Evolutionary conservation across 2,329 filamentous ascomycete genomes (phyloP).

Genomic region (Trichoderma sp.): DNA sequence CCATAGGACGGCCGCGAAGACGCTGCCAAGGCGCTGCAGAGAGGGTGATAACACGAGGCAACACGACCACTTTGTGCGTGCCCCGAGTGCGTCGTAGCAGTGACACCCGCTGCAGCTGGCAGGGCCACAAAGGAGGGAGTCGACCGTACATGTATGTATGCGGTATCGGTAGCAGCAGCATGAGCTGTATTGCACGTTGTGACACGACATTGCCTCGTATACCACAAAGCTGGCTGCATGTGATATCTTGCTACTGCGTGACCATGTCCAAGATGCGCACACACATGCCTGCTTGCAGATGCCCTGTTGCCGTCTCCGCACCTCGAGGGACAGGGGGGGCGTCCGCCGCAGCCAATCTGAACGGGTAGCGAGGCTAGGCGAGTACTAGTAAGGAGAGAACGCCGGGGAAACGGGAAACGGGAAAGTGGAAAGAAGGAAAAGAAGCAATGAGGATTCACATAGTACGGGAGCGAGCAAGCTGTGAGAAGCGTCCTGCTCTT

Average conservation of each 20-base stretch:
- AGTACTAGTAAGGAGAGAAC: constrained; percentile 13
- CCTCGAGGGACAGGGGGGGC: not conserved
- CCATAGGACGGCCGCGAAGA: constrained; percentile 11
- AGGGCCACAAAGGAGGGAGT: not conserved
- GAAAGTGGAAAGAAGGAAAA: not conserved
- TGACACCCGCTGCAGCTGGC: not conserved
- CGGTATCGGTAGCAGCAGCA: not conserved
- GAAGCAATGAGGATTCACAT: not conserved
- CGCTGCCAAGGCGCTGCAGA: constrained; percentile 10
- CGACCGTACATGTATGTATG: no score
- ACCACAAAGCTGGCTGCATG: constrained; percentile 13
- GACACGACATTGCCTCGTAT: constrained; percentile 16
- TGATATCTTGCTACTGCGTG: constrained; percentile 25
- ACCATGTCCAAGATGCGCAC: constrained; percentile 21
- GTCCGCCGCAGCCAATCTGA: constrained; percentile 10
- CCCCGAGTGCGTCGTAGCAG: not conserved
- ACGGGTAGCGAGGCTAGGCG: constrained; percentile 6
- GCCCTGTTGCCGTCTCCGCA: constrained; percentile 21
- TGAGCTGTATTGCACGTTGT: not conserved
- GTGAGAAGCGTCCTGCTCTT: not conserved
- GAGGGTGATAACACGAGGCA: constrained; percentile 2
- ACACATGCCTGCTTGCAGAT: constrained; percentile 23
- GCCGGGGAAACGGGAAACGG: not conserved
- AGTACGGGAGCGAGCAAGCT: not conserved
- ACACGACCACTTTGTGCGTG: not conserved